Percentiles rank a stretch among this genome's conserved stretches.
phyloP scores from a whole-genome alignment of 345 rosid genomes.

The Moricandia arvensis region DNA sequence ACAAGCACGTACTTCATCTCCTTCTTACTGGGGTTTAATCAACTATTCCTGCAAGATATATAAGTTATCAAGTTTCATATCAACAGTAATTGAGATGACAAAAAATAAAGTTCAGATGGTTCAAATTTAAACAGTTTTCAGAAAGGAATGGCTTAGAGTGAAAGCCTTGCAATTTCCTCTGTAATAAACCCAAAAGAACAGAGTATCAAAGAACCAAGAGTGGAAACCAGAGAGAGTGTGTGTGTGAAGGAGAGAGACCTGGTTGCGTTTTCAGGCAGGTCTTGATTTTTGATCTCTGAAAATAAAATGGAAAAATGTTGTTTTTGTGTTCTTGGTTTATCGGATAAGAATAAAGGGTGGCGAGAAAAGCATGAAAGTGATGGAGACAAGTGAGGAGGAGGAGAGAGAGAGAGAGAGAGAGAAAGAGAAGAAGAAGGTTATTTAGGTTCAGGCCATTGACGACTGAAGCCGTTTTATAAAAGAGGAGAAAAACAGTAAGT shows the following conservation, averaged over 20 bases:
- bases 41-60: constrained; percentile 19
- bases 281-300: not conserved
- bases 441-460: constrained; percentile 33
- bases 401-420: not conserved
- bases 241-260: constrained; percentile 20
- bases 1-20: constrained; percentile 60
- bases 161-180: constrained; percentile 18
- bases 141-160: not conserved
- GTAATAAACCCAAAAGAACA: not conserved
- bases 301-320: not conserved
- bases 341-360: constrained; percentile 35
- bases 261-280: constrained; percentile 2
- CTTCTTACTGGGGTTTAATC: constrained; percentile 13
- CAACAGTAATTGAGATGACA: not conserved
- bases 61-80: not conserved
- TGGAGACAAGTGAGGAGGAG: not conserved
- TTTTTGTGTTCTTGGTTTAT: constrained; percentile 3
- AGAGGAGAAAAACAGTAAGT: constrained; percentile 14
- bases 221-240: not conserved
- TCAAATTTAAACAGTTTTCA: not conserved
- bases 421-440: constrained; percentile 10
- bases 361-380: constrained; percentile 32
- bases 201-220: constrained; percentile 4
- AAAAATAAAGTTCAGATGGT: no score
- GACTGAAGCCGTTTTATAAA: constrained; percentile 29